phyloP scores from a whole-genome alignment of 306 rosid species.

The Dryas alaskensis region DNA sequence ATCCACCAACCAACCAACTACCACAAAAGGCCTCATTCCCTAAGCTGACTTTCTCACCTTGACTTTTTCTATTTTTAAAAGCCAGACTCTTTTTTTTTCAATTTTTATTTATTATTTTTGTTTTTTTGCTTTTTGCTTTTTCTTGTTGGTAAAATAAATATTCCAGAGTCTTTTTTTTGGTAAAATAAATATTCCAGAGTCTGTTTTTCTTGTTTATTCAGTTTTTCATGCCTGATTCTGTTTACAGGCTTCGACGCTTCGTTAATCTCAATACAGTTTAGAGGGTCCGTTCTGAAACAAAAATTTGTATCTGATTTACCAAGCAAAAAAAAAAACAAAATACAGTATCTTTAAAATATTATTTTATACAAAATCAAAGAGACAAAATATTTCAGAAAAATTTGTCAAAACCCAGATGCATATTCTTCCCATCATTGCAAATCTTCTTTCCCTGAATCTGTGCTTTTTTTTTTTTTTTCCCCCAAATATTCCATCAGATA shows the following conservation, averaged over 20 bases:
- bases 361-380: not conserved
- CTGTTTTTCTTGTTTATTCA: not conserved
- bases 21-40: no score
- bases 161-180: not conserved
- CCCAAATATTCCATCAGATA: not conserved
- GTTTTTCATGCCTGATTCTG: not conserved
- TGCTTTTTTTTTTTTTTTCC: not conserved
- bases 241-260: not conserved
- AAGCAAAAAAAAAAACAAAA: not conserved
- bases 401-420: not conserved
- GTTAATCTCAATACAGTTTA: not conserved
- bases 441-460: conserved; percentile 7
- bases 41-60: no score
- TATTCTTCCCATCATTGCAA: not conserved
- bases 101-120: no score
- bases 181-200: no score
- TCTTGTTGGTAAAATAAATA: no score
- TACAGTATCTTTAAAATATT: not conserved
- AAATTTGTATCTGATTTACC: not conserved
- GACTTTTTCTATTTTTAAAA: no score
- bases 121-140: no score
- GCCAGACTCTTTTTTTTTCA: no score
- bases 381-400: not conserved
- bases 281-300: not conserved
- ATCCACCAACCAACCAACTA: no score